Evolutionary conservation across 2,329 filamentous ascomycete species (phyloP), one percentile per base, ranked within the genome.

Genomic region (Acarospora socialis): DNA sequence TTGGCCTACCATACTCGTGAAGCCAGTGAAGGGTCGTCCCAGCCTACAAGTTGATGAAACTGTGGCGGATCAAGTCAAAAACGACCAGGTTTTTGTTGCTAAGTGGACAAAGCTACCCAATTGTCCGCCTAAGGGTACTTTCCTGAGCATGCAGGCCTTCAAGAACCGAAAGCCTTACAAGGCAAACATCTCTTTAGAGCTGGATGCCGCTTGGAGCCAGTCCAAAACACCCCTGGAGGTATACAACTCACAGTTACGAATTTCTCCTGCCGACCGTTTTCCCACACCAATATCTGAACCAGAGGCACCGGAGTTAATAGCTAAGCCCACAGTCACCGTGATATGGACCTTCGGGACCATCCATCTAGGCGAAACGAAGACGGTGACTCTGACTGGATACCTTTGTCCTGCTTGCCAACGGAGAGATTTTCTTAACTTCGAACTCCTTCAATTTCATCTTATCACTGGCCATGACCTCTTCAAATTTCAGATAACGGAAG

Each of bases 381-480:
- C 12, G 5, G 3, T 20, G 5, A n/a, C 18, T 12, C 2, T 29
- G 13, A 20, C 4, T 10, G 26, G 26, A 6, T 29, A 29, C n/a
- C 13, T 29, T 16, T 29, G 26, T 10, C 26, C 12, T 5, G 6
- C 18, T 2, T 29, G 26, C 26, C 14, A 29, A 2, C 13, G 9
- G 5, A 12, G 7, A 12, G 18, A 29, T 14, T n/a, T 20, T 12
- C 12, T 5, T 12, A 18, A 16, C 16, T 14, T 18, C n/a, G 26
- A 29, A 7, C n/a, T 16, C 5, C 10, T 15, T 10, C 16, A 29
- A 12, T 29, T 29, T 16, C 26, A 29, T 22, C 29, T 39, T n/a
- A 12, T 37, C 14, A 37, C 24, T 12, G 16, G 25, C 10, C 36
- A 39, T 15, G 34, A 21, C n/a, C 18, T 34, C 19, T 37, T 39